These are phyloP conservation scores for Sonneratia alba DNA, from an alignment of 345 rosid genomes.

Conservation along the genomic window DNA sequence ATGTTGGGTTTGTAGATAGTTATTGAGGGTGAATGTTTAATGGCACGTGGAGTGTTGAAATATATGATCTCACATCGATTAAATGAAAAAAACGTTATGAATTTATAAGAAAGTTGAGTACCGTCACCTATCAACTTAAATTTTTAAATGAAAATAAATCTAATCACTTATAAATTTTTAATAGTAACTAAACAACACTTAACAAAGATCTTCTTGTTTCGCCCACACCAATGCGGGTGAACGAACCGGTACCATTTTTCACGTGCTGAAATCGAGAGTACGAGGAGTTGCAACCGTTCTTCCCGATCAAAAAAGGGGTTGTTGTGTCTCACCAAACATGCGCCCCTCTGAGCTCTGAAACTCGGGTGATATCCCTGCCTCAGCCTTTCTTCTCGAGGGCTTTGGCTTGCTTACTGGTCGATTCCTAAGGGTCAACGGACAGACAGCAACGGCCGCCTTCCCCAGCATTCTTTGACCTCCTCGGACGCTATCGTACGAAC, in stretches of 20 bases:
- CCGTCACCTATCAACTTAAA: no score
- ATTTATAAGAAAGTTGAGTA: no score
- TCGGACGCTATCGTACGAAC: not conserved
- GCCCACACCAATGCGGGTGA: not conserved
- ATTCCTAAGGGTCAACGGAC: not conserved
- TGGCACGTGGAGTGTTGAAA: no score
- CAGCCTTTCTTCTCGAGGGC: not conserved
- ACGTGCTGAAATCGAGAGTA: not conserved
- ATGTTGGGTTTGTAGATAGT: no score
- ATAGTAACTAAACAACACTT: no score
- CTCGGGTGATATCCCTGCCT: not conserved
- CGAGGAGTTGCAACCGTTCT: not conserved
- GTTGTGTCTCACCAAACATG: not conserved
- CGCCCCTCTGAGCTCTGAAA: not conserved
- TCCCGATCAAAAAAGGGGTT: not conserved
- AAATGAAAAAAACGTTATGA: no score
- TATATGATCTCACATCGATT: no score
- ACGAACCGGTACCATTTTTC: not conserved
- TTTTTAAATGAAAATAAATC: no score
- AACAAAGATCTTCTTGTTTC: no score
- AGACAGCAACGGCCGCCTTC: slow-evolving; percentile 2
- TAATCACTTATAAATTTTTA: no score
- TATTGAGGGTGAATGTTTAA: no score
- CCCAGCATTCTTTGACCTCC: not conserved
- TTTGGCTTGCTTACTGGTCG: not conserved